Percentiles rank a stretch among this genome's conserved stretches.
These are phyloP conservation scores for Diaporthe sp. DNA, from an alignment of 2,329 filamentous ascomycete genomes.

Conservation along the genomic window DNA sequence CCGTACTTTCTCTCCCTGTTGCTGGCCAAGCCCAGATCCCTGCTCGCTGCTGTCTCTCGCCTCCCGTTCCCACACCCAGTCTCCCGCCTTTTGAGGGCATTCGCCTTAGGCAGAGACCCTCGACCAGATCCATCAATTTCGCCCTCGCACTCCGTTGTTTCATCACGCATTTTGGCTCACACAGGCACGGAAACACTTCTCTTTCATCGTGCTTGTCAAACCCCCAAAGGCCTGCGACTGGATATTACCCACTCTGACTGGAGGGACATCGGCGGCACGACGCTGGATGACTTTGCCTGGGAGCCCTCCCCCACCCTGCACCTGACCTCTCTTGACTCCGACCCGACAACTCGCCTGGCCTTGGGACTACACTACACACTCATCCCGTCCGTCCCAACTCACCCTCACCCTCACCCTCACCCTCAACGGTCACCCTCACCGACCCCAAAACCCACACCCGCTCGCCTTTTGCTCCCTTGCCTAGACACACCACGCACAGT, in stretches of 20 bases:
- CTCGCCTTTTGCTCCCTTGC: not conserved
- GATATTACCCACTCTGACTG: not conserved
- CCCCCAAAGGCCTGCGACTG: not conserved
- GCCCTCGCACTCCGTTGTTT: not conserved
- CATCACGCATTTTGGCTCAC: not conserved
- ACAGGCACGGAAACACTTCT: not conserved
- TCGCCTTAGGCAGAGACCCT: constrained; percentile 13
- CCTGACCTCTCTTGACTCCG: constrained; percentile 5
- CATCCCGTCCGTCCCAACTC: not conserved
- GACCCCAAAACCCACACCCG: not conserved
- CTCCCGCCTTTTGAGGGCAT: constrained; percentile 1
- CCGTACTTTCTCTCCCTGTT: not conserved
- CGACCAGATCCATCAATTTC: not conserved
- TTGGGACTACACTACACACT: not conserved
- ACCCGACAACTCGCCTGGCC: constrained; percentile 2
- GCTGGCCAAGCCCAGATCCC: not conserved
- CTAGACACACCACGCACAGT: not conserved
- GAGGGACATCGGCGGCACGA: constrained; percentile 6
- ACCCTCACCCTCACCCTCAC: not conserved
- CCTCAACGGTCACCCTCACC: not conserved
- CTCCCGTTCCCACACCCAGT: not conserved
- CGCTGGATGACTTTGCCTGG: constrained; percentile 6
- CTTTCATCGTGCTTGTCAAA: not conserved
- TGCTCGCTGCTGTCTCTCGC: not conserved
- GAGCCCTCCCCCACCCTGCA: constrained; percentile 4